A percentile compares a stretch with the other conserved stretches of the same genome.
phyloP scores from a whole-genome alignment of 2,329 filamentous ascomycete genomes.

The Sporothrix phasma region DNA sequence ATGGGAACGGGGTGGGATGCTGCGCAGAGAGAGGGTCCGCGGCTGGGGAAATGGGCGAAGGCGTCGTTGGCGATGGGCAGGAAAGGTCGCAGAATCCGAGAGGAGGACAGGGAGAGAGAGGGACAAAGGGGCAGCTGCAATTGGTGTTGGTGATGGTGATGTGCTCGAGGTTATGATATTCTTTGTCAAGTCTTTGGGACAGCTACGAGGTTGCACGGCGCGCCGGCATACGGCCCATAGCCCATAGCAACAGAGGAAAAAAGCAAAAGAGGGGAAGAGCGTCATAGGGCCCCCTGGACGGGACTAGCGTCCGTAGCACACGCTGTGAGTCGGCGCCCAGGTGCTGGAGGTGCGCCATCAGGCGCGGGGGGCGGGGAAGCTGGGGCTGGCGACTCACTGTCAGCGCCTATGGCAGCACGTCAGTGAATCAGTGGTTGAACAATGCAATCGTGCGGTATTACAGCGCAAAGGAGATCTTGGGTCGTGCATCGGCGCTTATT shows the following conservation, averaged over 20 bases:
- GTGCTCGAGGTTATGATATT: not conserved
- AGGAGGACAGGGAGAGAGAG: not conserved
- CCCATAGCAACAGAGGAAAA: not conserved
- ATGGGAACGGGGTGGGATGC: not conserved
- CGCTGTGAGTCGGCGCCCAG: not conserved
- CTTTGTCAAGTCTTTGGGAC: not conserved
- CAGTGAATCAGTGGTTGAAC: too few species aligned
- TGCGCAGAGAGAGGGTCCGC: too few species aligned
- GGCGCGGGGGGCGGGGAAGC: not conserved
- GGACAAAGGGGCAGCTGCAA: not conserved
- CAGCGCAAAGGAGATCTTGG: too few species aligned
- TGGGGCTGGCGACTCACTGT: not conserved
- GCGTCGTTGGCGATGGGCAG: not conserved
- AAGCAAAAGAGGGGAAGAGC: not conserved
- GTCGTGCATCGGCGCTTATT: not conserved
- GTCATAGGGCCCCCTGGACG: not conserved
- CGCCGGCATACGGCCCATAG: not conserved
- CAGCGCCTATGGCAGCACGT: not conserved
- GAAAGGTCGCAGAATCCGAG: not conserved
- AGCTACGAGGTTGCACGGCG: not conserved
- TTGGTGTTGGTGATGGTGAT: not conserved
- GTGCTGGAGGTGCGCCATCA: not conserved
- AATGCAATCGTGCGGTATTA: too few species aligned
- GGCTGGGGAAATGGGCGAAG: not conserved
- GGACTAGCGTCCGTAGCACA: not conserved